Base-by-base conservation (phyloP, 352 stramenopile species). In the Vaucheria bursata region DNA sequence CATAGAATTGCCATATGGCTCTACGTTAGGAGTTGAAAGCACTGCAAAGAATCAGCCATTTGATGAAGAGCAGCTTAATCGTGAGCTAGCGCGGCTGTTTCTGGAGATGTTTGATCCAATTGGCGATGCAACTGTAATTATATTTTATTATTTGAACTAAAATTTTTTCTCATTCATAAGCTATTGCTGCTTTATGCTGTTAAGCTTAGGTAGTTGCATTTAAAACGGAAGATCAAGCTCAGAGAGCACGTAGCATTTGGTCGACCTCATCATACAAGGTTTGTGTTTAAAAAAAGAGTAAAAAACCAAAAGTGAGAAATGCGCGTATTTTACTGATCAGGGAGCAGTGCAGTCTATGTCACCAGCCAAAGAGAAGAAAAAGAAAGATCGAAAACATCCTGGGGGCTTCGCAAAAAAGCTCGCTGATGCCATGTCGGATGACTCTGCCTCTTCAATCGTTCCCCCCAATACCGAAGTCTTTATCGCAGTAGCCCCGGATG, bases 91-190 rank as follows among this genome's bases (percentile, higher is more conserved):
- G 25, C 68, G 78, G 39, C 69, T 83, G 29, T 83, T 83, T 68
- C 34, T 83, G 37, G 78, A 83, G 32, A 83, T 83, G 78, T 83
- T 83, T 74, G 78, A 83, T 67, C 72, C 78, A 31, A 80, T 83
- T 71, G 78, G 78, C 36, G 78, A 83, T 12, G 59, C 71, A 70
- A 70, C 78, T 64, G 78, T 83, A 69, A 72, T 70, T 34, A n/a
- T 67, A 33, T 59, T 74, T 59, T 75, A 29, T n/a, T 75, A 39
- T 6, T 0, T 12, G 4, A 50, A 12, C 12, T 49, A 35, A 49
- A 71, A 53, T 8, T 35, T 25, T 71, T 71, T 53, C 8, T 53
- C 35, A n/a, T 37, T 70, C 0, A 71, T 71, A n/a, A 18, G n/a
- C 35, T 49, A n/a, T 29, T n/a, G 7, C 64, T 53, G 3, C 8